These are phyloP conservation scores for Monosporozyma servazzii DNA, from an alignment of 805 yeast genomes.

Conservation along the genomic window DNA sequence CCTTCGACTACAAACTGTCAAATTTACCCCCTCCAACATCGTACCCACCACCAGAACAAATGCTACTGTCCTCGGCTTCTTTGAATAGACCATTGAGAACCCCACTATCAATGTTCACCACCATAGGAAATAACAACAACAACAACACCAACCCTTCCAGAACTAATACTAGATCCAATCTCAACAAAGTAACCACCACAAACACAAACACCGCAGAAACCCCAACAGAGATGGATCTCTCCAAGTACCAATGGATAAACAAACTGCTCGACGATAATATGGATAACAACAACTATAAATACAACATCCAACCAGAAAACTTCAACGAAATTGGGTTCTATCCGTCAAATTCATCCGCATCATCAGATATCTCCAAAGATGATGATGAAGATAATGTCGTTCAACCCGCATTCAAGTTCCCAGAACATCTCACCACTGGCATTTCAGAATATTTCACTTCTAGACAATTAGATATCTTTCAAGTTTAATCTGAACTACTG, in stretches of 20 bases:
- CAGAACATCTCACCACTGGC: constrained; percentile 24
- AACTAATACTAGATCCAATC: background rate
- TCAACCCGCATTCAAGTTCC: background rate
- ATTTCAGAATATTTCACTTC: constrained; percentile 52
- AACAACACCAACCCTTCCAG: background rate
- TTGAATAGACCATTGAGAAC: background rate
- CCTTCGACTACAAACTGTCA: constrained; percentile 23
- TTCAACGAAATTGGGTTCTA: constrained; percentile 49
- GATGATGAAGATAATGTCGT: background rate
- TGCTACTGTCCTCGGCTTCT: background rate
- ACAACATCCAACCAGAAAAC: constrained; percentile 26
- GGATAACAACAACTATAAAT: background rate
- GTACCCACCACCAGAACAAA: background rate
- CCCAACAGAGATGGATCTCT: background rate
- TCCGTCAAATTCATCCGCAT: background rate
- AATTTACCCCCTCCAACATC: background rate
- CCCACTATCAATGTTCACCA: constrained; percentile 2
- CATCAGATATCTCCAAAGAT: background rate
- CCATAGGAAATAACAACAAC: background rate
- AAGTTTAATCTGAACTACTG: background rate
- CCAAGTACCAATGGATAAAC: constrained; percentile 8
- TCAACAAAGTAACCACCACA: background rate
- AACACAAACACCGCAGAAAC: background rate
- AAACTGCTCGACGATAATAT: constrained; percentile 5
- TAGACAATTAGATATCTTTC: constrained; percentile 54